Conservation (phyloP, 2,329 filamentous ascomycete genomes). For the Eutypa lata region DNA sequence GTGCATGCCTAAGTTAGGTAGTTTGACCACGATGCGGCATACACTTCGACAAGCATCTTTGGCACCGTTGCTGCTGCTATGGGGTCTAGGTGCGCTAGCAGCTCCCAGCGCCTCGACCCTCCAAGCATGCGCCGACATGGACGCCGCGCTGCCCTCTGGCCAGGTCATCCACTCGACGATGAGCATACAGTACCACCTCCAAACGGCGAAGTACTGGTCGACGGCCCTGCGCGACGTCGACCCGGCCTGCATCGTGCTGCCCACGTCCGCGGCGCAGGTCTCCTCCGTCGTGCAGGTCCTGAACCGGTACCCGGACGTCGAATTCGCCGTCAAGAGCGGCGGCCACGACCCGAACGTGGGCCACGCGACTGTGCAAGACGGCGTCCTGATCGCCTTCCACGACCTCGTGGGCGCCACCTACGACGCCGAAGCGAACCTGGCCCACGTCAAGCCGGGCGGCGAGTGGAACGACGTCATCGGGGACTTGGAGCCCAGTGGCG, state of each 20-base stretch:
- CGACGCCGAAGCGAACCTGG: constrained; percentile 28
- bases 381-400: constrained; percentile 33
- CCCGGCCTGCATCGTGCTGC: constrained; percentile 35
- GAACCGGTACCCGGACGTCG: constrained; percentile 26
- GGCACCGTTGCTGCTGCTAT: no score
- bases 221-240: constrained; percentile 24
- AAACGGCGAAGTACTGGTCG: constrained; percentile 29
- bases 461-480: constrained; percentile 37
- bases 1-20: no score
- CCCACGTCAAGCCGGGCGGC: constrained; percentile 35
- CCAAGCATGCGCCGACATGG: constrained; percentile 12
- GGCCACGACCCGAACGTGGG: constrained; percentile 36
- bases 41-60: no score
- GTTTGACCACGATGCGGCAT: no score
- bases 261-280: constrained; percentile 29
- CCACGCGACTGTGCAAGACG: constrained; percentile 31
- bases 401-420: constrained; percentile 32
- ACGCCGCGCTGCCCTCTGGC: constrained; percentile 2
- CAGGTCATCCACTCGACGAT: constrained; percentile 4
- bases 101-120: constrained; percentile 1
- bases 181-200: constrained; percentile 3
- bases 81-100: no score
- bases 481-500: constrained; percentile 28
- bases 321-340: constrained; percentile 35
- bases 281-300: constrained; percentile 29